Percentiles rank a stretch among this genome's conserved stretches.
phyloP scores from a whole-genome alignment of 768 basidiomycete genomes.

The Serendipita indica region DNA sequence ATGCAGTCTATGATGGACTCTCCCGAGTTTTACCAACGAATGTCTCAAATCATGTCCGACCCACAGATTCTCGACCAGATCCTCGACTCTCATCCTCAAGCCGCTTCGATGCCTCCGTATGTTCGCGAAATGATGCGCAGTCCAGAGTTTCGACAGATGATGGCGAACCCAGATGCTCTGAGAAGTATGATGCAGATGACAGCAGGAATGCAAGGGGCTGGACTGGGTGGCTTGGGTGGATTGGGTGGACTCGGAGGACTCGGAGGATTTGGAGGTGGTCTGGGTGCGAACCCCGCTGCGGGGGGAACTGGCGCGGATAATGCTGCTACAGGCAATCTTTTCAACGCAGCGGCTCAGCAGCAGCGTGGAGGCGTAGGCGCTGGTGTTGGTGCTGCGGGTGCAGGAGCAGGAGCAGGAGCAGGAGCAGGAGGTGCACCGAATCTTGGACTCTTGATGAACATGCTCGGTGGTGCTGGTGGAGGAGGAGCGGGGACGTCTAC shows the following conservation, averaged over 20 bases:
- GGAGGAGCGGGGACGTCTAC: conserved; percentile 4
- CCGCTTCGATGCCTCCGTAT: conserved; percentile 62
- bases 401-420: background rate
- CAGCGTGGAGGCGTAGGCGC: background rate
- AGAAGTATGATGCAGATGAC: conserved; percentile 68
- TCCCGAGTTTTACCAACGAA: conserved; percentile 74
- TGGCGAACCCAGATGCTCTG: conserved; percentile 70
- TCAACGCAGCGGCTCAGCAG: conserved; percentile 1
- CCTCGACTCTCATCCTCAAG: conserved; percentile 66
- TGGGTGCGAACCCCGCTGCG: background rate
- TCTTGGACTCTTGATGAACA: background rate
- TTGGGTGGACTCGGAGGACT: conserved; percentile 12
- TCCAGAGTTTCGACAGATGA: conserved; percentile 56
- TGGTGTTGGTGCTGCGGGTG: conserved; percentile 9
- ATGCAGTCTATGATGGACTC: conserved; percentile 75
- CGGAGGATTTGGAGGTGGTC: background rate
- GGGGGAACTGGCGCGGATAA: background rate
- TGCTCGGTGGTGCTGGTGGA: conserved; percentile 4
- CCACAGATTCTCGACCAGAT: conserved; percentile 80
- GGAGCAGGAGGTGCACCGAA: conserved; percentile 1
- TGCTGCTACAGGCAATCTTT: background rate
- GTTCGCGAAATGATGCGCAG: conserved; percentile 66
- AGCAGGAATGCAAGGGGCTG: conserved; percentile 28
- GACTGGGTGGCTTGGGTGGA: conserved; percentile 14
- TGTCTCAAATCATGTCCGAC: conserved; percentile 74